A percentile compares a stretch with the other conserved stretches of the same genome.
Conservation (phyloP, 2,329 filamentous ascomycete species). For the Pseudocercospora vitis region DNA sequence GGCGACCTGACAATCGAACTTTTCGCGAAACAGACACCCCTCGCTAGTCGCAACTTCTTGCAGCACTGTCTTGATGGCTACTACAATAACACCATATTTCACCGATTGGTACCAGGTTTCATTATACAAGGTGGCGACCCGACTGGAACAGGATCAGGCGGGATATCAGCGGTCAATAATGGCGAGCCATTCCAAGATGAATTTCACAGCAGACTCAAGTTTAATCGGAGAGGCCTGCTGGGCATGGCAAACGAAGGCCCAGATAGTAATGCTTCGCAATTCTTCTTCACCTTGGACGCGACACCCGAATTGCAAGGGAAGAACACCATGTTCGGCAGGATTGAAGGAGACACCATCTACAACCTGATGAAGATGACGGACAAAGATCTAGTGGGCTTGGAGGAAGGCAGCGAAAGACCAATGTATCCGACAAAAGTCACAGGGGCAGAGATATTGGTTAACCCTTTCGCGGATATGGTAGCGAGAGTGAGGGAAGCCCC, state of each 20-base stretch:
- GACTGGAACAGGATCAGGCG: slow-evolving; percentile 86
- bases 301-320: slow-evolving; percentile 83
- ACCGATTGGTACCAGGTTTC: slow-evolving; percentile 87
- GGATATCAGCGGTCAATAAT: slow-evolving; percentile 88
- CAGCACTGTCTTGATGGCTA: slow-evolving; percentile 94
- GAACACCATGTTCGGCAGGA: slow-evolving; percentile 90
- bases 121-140: slow-evolving; percentile 94
- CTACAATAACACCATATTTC: slow-evolving; percentile 91
- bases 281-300: slow-evolving; percentile 85
- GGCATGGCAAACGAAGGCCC: slow-evolving; percentile 94
- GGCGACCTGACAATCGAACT: slow-evolving; percentile 90
- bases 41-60: slow-evolving; percentile 91
- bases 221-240: slow-evolving; percentile 83
- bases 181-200: slow-evolving; percentile 83
- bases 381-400: slow-evolving; percentile 65
- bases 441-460: slow-evolving; percentile 71
- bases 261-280: slow-evolving; percentile 89
- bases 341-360: slow-evolving; percentile 93
- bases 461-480: slow-evolving; percentile 80
- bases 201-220: slow-evolving; percentile 87
- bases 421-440: slow-evolving; percentile 81
- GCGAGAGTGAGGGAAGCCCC: slow-evolving; percentile 61
- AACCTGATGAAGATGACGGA: slow-evolving; percentile 94
- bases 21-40: slow-evolving; percentile 89
- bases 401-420: slow-evolving; percentile 73